Base-by-base conservation (phyloP, 2,329 filamentous ascomycete genomes). In the Colletotrichum sp. region DNA sequence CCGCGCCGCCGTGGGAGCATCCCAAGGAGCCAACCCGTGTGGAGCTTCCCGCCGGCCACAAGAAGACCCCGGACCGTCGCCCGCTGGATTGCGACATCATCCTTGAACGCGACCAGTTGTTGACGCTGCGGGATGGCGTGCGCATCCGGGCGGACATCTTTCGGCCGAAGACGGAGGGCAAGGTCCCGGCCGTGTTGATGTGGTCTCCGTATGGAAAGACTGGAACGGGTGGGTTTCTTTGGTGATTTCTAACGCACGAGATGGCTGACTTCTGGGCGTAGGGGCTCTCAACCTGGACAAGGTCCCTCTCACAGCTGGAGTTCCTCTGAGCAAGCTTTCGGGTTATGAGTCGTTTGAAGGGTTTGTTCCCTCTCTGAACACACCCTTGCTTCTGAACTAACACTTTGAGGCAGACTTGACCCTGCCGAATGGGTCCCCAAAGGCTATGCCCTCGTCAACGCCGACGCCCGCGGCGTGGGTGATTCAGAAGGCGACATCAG, bases 341-440 rank as follows among this genome's bases (percentile, higher is more conserved):
- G 67, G 72, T 2, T 75, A 71, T 13, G 72, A 71, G 32, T 73
- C 71, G 8, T 72, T 73, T 12, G 71, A 75, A 60, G 72, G 72
- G 67, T 71, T 16, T 3, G 34, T 16, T 28, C 13, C 26, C 18
- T 13, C 39, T 12, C 26, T n/a, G 0, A 12, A 0, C 9, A 10
- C 39, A n/a, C 2, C 18, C 5, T 49, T 49, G 9, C 39, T n/a
- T 49, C 18, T 12, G 7, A n/a, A 4, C 12, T 36, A 1, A 21
- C 60, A 63, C 5, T 7, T 21, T 10, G n/a, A 49, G 18, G 18
- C n/a, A 74, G 60, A 21, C 66, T 74, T 6, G 66, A 70, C n/a
- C 66, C 71, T 6, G 66, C 59, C 6, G 71, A 74, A 34, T 74
- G 71, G 71, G 39, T 65, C 8, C 44, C 66, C 0, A 30, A 64